Base-by-base conservation (phyloP, 176 grass and related monocot species). In the Lolium perenne region DNA sequence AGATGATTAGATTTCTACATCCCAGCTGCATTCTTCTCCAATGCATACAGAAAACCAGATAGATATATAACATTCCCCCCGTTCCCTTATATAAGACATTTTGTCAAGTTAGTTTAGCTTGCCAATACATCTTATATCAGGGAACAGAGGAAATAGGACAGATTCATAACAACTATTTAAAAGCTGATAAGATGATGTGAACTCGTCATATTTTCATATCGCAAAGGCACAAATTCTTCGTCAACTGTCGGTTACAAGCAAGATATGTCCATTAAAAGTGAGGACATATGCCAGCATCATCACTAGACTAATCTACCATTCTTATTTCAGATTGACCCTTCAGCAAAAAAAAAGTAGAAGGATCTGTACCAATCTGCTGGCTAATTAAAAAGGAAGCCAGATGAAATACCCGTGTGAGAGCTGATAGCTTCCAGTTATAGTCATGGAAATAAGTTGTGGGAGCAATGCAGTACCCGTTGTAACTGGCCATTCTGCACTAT, bases 291-390 rank as follows among this genome's bases (percentile, higher is more conserved):
- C 77, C 71, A 76, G 82, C 78, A 85, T 85, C 71, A 82, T 85
- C 54, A 76, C 77, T 85, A 80, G 58, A 77, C 86, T 88, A 91
- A 91, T 73, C 82, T 88, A 85, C 59, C 8, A 56, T 85, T 85
- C 13, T 88, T 91, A 88, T 91, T 91, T 91, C 70, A 91, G 70
- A 91, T 67, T 78, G 86, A 82, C 63, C 84, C 90, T 91, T 91
- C 78, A 85, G 82, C 78, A 74, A 35, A 56, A 91, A 91, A 91
- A 87, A 85, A 43, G 53, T 41, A 70, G 53, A 88, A 85, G 90
- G 63, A 25, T 35, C 35, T 63, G 54, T 70, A 82, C 77, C 73
- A 88, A 78, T 78, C 72, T 88, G 78, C 90, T 88, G 82, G 82
- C 90, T 78, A 76, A 82, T 23, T 38, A 58, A 85, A 82, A 84